phyloP scores from a whole-genome alignment of 805 yeast species.

The Pichia cephalocereana region DNA sequence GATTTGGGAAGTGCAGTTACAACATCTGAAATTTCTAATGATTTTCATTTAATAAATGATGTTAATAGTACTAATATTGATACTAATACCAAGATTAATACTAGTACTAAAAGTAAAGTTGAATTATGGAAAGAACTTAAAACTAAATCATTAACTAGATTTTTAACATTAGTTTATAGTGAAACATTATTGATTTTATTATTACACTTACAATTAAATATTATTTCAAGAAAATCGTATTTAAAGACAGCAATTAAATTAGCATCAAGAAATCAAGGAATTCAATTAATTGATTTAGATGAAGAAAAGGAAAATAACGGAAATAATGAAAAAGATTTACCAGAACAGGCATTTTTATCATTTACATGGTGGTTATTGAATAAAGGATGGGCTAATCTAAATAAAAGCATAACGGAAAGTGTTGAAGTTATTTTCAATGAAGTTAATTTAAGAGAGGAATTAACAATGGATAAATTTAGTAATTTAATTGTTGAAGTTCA shows the following conservation, averaged over 20 bases:
- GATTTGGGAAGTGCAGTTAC: slow-evolving; percentile 1
- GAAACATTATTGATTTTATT: slow-evolving; percentile 63
- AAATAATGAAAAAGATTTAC: slow-evolving; percentile 31
- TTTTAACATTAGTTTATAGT: slow-evolving; percentile 61
- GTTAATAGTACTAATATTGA: no score
- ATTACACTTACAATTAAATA: slow-evolving; percentile 78
- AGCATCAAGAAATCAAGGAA: slow-evolving; percentile 41
- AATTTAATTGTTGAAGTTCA: slow-evolving; percentile 32
- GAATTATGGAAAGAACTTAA: slow-evolving; percentile 83
- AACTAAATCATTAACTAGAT: slow-evolving; percentile 61
- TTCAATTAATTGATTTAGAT: slow-evolving; percentile 16
- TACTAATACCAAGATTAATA: slow-evolving; percentile 7
- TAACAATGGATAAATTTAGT: slow-evolving; percentile 55
- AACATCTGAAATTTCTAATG: slow-evolving; percentile 9
- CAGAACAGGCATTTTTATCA: slow-evolving; percentile 77
- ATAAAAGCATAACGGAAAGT: slow-evolving; percentile 41
- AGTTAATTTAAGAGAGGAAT: slow-evolving; percentile 64
- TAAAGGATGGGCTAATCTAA: slow-evolving; percentile 65
- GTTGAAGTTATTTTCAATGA: slow-evolving; percentile 54
- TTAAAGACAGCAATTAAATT: slow-evolving; percentile 66
- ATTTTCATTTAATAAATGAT: not conserved
- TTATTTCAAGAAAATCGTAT: slow-evolving; percentile 80
- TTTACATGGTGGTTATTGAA: slow-evolving; percentile 92
- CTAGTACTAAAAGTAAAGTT: slow-evolving; percentile 34
- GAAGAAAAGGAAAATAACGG: slow-evolving; percentile 19